Evolutionary conservation across 768 basidiomycete species (phyloP).

Genomic region (Termitomyces sp.): DNA sequence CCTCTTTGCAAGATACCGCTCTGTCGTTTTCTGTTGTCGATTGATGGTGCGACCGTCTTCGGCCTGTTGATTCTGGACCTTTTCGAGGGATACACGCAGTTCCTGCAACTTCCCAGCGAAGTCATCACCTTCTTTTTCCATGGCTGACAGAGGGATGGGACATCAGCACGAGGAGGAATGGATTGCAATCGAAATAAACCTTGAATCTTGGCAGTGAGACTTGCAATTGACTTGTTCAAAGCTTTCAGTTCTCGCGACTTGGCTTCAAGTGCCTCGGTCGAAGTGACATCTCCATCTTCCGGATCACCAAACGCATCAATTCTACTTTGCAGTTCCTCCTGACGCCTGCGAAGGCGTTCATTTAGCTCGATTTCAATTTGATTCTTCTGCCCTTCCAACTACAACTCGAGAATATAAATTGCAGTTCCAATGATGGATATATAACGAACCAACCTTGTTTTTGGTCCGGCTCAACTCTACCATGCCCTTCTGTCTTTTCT

Average conservation of each 20-base stretch:
- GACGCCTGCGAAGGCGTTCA: constrained; percentile 76
- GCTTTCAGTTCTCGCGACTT: constrained; percentile 64
- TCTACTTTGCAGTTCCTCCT: constrained; percentile 72
- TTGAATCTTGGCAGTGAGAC: constrained; percentile 57
- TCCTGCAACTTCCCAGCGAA: constrained; percentile 61
- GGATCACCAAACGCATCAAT: constrained; percentile 71
- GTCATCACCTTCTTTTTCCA: constrained; percentile 70
- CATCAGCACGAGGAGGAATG: not conserved
- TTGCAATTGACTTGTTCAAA: constrained; percentile 61
- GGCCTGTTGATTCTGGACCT: constrained; percentile 71
- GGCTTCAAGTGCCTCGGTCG: constrained; percentile 62
- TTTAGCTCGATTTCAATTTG: constrained; percentile 89
- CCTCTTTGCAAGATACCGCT: constrained; percentile 89
- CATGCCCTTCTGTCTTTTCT: constrained; percentile 64
- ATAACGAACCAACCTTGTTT: constrained; percentile 51
- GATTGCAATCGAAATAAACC: constrained; percentile 28
- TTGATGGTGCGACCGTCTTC: constrained; percentile 86
- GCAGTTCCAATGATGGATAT: not conserved
- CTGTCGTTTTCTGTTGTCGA: constrained; percentile 92
- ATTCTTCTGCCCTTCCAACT: constrained; percentile 76
- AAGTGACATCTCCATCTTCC: constrained; percentile 47
- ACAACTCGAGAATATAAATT: not conserved
- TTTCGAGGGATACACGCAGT: constrained; percentile 60
- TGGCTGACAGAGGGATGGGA: constrained; percentile 32
- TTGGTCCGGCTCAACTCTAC: constrained; percentile 62